Evolutionary conservation across 2,329 filamentous ascomycete species (phyloP), one percentile per base, ranked within the genome.

Genomic region (Fusarium concolor): DNA sequence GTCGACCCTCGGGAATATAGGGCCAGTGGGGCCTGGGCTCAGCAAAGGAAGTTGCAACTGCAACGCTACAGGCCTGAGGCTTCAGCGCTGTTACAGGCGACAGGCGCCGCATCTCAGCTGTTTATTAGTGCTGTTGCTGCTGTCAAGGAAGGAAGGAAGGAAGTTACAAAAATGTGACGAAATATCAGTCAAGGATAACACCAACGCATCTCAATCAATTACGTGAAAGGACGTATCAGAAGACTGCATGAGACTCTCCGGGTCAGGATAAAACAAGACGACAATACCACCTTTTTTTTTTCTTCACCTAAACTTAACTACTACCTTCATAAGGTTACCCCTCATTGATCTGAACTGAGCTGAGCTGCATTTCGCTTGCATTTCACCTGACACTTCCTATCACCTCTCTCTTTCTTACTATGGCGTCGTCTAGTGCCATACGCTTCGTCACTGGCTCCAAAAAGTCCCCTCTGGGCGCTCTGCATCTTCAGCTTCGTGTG

Each of bases 401-500:
- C 20, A 35, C 33, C 22, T 43, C 31, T 35, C 22, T 43, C 31
- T 35, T 31, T 47, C 39, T 50, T 31, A 55, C 11, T 53, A 77
- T 76, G 75, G 70, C 74, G 62, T 71, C 76, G 56, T 59, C 72
- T 69, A 68, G 71, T 52, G 60, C 82, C 45, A 79, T 86, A 49
- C 80, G 81, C 45, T 86, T 84, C 68, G 79, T 87, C 44, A 79
- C 82, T 5, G 80, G 81, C 5, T 77, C 83, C 47, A 83, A 82
- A 50, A 86, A 84, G 59, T 80, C 82, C 1, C 72, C 79, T 28
- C 61, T 78, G 6, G 81, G 79, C 24, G 82, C 78, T 3, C 76
- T 93, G 18, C 86, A 89, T 54, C 79, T 93, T 31, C 82, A 85
- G 26, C 92, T 91, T 75, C 87, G 86, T 68, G 86, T 93, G 57